These are phyloP conservation scores for Phlebopus sp. DNA, from an alignment of 1,284 basidiomycete genomes.

Conservation along the genomic window DNA sequence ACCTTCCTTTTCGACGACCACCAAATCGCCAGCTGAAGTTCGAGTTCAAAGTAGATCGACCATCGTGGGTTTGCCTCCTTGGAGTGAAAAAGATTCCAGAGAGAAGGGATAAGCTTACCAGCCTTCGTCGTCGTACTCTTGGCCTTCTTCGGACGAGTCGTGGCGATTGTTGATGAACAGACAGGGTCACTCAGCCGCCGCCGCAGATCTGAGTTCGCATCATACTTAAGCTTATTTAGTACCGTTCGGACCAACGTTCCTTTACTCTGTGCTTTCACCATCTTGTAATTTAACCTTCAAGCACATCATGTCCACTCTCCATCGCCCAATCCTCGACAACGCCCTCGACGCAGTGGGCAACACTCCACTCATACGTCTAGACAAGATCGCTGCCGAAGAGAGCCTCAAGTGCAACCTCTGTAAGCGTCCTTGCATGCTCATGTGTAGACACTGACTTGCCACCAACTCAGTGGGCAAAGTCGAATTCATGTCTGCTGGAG, in stretches of 20 bases:
- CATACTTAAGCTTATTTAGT: no score
- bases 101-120: no score
- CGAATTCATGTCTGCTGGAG: slow-evolving; percentile 90
- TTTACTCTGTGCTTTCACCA: background rate
- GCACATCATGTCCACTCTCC: slow-evolving; percentile 13
- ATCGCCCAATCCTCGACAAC: slow-evolving; percentile 59
- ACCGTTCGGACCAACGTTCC: background rate
- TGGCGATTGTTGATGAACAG: no score
- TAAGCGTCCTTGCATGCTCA: slow-evolving; percentile 41
- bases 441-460: background rate
- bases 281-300: background rate
- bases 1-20: no score
- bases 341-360: slow-evolving; percentile 86
- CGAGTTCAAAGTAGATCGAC: no score
- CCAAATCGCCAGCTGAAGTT: no score
- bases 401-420: slow-evolving; percentile 88
- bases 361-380: slow-evolving; percentile 87
- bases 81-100: no score
- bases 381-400: slow-evolving; percentile 73
- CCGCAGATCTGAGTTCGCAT: background rate
- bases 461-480: slow-evolving; percentile 75
- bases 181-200: no score
- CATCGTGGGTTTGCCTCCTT: no score
- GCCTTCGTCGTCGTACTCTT: no score
- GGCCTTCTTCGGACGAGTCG: no score